Evolutionary conservation across 352 stramenopile species (phyloP).

Genomic region (Globisporangium abappressorium): DNA sequence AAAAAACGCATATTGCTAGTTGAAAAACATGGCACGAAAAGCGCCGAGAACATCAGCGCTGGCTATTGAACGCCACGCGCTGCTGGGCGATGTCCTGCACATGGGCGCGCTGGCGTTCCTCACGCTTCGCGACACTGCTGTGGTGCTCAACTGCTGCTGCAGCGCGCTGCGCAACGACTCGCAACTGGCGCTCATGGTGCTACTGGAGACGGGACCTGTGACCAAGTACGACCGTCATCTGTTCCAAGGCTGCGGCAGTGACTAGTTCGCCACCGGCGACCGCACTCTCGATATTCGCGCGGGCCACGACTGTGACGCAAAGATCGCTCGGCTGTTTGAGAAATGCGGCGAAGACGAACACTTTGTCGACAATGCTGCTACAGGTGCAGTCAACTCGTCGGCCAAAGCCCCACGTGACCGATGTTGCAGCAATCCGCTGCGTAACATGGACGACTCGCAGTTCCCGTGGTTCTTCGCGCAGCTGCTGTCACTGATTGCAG

Average conservation of each 20-base stretch:
- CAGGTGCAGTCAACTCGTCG: not conserved
- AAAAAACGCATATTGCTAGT: not conserved
- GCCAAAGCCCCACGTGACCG: not conserved
- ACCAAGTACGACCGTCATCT: conserved; percentile 1
- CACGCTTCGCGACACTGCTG: not conserved
- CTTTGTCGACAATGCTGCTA: not conserved
- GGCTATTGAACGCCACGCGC: not conserved
- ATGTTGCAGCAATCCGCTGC: not conserved
- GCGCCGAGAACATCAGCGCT: not conserved
- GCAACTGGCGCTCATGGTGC: not conserved
- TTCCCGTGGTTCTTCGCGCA: not conserved
- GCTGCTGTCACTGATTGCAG: not conserved
- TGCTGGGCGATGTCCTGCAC: not conserved
- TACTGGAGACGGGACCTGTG: not conserved
- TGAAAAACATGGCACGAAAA: not conserved
- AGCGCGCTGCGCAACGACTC: not conserved
- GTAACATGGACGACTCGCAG: not conserved
- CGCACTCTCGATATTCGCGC: not conserved
- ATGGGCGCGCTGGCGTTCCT: not conserved
- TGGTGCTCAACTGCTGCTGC: not conserved
- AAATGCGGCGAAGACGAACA: not conserved
- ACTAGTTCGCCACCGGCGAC: not conserved
- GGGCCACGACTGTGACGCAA: not conserved
- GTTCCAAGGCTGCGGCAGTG: not conserved
- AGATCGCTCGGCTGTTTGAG: not conserved